phyloP scores from a whole-genome alignment of 495 filamentous ascomycete genomes.

The Lasiosphaeria hispida region DNA sequence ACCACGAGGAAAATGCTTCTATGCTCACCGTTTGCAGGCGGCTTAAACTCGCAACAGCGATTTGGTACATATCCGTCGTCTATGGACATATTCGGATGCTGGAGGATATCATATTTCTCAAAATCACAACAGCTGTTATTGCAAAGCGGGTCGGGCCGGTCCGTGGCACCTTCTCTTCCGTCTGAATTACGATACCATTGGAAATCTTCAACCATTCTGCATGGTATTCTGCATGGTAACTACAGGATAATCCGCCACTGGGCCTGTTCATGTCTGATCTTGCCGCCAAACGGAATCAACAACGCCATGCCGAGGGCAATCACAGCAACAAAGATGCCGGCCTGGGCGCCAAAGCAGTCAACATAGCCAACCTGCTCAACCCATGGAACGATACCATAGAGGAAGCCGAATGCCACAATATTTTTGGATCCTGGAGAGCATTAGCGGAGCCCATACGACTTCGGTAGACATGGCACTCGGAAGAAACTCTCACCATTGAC shows the following conservation, averaged over 20 bases:
- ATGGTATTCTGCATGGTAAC: too few relatives aligned
- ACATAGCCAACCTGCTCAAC: slow-evolving; percentile 47
- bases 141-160: too few relatives aligned
- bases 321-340: slow-evolving; percentile 42
- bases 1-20: too few relatives aligned
- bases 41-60: too few relatives aligned
- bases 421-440: slow-evolving; percentile 28
- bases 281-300: slow-evolving; percentile 31
- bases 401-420: slow-evolving; percentile 33
- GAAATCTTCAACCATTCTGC: neutral
- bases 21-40: too few relatives aligned
- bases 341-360: slow-evolving; percentile 53
- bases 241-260: slow-evolving; percentile 33
- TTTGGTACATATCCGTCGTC: too few relatives aligned
- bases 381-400: slow-evolving; percentile 44
- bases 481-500: slow-evolving; percentile 31
- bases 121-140: too few relatives aligned
- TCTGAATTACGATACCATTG: neutral
- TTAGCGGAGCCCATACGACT: slow-evolving; percentile 1
- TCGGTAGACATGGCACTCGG: too few relatives aligned
- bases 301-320: slow-evolving; percentile 28
- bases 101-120: too few relatives aligned
- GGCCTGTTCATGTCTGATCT: slow-evolving; percentile 30
- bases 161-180: too few relatives aligned
- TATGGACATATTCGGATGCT: too few relatives aligned